phyloP scores from a whole-genome alignment of 805 yeast genomes.

The Sungouiella blattae region DNA sequence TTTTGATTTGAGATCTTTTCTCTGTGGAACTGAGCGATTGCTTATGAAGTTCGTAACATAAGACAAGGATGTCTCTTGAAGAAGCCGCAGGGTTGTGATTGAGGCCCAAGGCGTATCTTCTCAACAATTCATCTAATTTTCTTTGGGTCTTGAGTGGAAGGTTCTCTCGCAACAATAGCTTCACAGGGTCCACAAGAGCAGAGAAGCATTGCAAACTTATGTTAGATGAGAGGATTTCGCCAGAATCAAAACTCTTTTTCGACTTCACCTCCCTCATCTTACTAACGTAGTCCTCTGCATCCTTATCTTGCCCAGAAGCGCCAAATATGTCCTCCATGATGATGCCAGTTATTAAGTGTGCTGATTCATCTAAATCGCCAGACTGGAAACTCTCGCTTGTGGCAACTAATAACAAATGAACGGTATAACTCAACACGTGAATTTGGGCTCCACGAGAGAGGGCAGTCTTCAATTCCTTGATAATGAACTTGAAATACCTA shows the following conservation, averaged over 20 bases:
- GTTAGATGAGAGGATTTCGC: constrained; percentile 68
- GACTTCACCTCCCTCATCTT: constrained; percentile 88
- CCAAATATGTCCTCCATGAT: constrained; percentile 95
- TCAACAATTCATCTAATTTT: constrained; percentile 73
- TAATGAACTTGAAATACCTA: constrained; percentile 64
- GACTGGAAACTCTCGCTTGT: constrained; percentile 45
- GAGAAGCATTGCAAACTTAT: constrained; percentile 57
- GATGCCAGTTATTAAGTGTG: constrained; percentile 57
- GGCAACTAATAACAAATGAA: constrained; percentile 66
- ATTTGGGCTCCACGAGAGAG: constrained; percentile 87
- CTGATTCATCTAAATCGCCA: constrained; percentile 74
- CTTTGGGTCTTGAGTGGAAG: constrained; percentile 65
- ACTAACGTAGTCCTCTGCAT: constrained; percentile 84
- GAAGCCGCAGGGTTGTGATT: constrained; percentile 62
- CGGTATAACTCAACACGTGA: constrained; percentile 86
- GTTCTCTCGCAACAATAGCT: constrained; percentile 55
- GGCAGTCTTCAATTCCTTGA: constrained; percentile 76
- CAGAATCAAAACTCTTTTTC: constrained; percentile 84
- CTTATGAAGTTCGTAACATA: constrained; percentile 70
- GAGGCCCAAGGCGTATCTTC: constrained; percentile 77
- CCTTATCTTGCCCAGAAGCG: constrained; percentile 88
- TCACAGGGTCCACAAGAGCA: constrained; percentile 64
- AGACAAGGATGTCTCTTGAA: constrained; percentile 53
- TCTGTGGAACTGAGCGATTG: constrained; percentile 45
- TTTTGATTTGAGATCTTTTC: no score